Conservation (phyloP, 371 early-diverging fungal genomes). For the Mortierella sp. region DNA sequence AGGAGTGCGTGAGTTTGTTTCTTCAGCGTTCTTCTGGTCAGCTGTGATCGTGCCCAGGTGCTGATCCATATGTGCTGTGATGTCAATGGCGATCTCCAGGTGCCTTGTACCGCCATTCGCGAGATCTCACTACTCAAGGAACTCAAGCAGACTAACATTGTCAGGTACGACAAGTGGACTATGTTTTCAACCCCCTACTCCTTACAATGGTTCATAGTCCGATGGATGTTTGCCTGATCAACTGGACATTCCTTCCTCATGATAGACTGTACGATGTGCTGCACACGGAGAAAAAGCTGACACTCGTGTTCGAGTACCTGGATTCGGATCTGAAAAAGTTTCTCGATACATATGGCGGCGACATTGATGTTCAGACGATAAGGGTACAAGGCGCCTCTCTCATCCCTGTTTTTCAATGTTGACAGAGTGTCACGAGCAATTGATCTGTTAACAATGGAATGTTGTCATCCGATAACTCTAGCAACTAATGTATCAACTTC, state of each 20-base stretch:
- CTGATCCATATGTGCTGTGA: background rate
- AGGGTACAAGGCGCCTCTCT: slow-evolving; percentile 61
- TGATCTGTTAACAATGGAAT: background rate
- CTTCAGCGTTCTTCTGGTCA: background rate
- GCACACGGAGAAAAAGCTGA: slow-evolving; percentile 93
- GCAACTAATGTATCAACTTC: slow-evolving; percentile 85
- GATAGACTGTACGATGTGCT: slow-evolving; percentile 91
- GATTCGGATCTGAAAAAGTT: slow-evolving; percentile 96
- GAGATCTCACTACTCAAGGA: slow-evolving; percentile 98
- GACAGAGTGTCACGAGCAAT: no score
- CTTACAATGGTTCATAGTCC: background rate
- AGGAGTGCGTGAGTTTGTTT: slow-evolving; percentile 64
- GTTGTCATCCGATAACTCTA: slow-evolving; percentile 24
- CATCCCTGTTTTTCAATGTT: no score
- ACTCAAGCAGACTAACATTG: slow-evolving; percentile 95
- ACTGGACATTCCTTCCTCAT: background rate
- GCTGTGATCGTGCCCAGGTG: background rate
- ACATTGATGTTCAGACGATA: slow-evolving; percentile 80
- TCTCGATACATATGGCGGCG: slow-evolving; percentile 84
- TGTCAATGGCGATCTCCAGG: slow-evolving; percentile 52
- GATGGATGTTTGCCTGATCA: background rate
- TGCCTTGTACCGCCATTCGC: slow-evolving; percentile 97
- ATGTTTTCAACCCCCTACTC: background rate
- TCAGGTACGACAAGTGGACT: slow-evolving; percentile 63
- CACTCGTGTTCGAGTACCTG: slow-evolving; percentile 95